A percentile compares a stretch with the other conserved stretches of the same genome.
Conservation (phyloP, 306 rosid species). For the Vachellia collinsii region DNA sequence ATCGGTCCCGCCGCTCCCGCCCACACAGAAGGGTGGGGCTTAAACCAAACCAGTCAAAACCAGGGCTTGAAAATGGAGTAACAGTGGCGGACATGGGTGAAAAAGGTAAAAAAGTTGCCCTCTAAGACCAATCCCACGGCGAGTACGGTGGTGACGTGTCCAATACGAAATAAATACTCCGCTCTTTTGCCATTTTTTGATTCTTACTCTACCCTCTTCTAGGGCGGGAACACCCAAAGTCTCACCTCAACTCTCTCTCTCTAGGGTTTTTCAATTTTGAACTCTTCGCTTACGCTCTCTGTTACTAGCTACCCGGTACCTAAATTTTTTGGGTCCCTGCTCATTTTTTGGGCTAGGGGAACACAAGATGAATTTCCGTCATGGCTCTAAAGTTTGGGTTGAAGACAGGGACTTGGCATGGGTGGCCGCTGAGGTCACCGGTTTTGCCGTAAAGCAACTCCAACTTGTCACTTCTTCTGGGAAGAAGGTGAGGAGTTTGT, state of each 20-base stretch:
- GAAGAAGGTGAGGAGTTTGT: conserved; percentile 65
- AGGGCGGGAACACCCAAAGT: conserved; percentile 83
- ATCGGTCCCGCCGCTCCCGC: not conserved
- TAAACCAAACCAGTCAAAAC: not conserved
- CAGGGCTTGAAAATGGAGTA: not conserved
- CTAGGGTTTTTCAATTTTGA: conserved; percentile 56
- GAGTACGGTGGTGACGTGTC: conserved; percentile 52
- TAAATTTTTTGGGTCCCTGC: not conserved
- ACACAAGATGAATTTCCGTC: conserved; percentile 63
- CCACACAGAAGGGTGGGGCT: too few relatives aligned
- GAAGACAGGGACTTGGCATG: conserved; percentile 73
- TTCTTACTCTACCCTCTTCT: conserved; percentile 45
- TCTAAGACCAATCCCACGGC: not conserved
- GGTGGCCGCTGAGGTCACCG: conserved; percentile 75
- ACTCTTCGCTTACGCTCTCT: not conserved
- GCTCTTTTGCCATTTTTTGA: conserved; percentile 47
- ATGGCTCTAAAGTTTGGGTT: conserved; percentile 92
- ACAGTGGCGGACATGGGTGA: not conserved
- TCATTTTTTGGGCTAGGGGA: conserved; percentile 18
- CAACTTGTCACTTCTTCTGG: conserved; percentile 58
- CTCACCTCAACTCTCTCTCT: conserved; percentile 40
- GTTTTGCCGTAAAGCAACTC: conserved; percentile 49
- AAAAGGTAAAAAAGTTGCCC: not conserved
- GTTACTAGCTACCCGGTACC: not conserved
- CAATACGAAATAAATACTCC: conserved; percentile 40